These are phyloP conservation scores for Fraxinus platypoda DNA, from an alignment of 305 asterid species.

Conservation along the genomic window DNA sequence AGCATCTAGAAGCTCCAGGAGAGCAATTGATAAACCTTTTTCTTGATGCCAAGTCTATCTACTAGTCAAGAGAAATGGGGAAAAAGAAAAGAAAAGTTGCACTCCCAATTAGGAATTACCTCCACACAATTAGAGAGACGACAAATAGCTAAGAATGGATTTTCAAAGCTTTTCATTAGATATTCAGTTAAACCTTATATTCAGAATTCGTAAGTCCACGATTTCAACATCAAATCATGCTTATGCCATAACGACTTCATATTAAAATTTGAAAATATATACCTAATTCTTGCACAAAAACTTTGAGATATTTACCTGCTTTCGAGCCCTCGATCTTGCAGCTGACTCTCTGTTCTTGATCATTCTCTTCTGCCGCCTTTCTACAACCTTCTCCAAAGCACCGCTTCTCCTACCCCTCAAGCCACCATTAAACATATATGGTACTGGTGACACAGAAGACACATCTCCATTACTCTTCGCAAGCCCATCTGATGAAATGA, in stretches of 20 bases:
- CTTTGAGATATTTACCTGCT: slow-evolving; percentile 60
- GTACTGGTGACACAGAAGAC: slow-evolving; percentile 73
- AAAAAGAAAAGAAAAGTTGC: neutral
- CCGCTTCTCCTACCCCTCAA: slow-evolving; percentile 68
- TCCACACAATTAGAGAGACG: neutral
- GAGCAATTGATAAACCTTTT: neutral
- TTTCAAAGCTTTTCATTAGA: neutral
- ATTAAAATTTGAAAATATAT: neutral
- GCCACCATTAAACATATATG: slow-evolving; percentile 69
- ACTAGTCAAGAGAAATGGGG: neutral
- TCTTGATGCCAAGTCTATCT: neutral
- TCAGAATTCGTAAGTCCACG: neutral
- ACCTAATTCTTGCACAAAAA: neutral
- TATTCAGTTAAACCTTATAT: neutral
- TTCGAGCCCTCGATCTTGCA: slow-evolving; percentile 97
- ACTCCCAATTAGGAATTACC: neutral
- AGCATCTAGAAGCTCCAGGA: neutral
- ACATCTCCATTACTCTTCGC: slow-evolving; percentile 68
- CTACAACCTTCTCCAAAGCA: slow-evolving; percentile 86
- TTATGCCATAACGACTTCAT: neutral
- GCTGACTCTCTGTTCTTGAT: slow-evolving; percentile 93
- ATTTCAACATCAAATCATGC: neutral
- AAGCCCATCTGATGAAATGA: slow-evolving; percentile 71
- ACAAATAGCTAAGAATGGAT: neutral
- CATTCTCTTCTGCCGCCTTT: slow-evolving; percentile 95